These are phyloP conservation scores for Stephania japonica DNA, from an alignment of 164 flowering plant genomes.

Conservation along the genomic window DNA sequence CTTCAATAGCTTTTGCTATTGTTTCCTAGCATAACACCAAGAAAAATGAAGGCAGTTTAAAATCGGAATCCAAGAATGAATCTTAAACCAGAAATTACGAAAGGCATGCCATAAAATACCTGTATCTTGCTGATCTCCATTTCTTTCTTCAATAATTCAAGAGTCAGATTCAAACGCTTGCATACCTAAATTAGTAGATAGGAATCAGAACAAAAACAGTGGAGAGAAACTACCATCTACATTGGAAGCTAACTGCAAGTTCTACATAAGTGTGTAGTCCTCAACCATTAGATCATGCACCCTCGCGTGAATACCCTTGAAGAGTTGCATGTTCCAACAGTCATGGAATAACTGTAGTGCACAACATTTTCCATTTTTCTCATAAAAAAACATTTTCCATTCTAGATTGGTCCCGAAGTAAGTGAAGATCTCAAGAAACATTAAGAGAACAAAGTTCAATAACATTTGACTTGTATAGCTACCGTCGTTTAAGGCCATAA, in stretches of 20 bases:
- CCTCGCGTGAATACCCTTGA: not conserved
- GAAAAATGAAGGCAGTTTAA: not conserved
- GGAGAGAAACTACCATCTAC: not conserved
- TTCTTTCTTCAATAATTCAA: slow-evolving; percentile 92
- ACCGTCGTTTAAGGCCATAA: too few relatives aligned
- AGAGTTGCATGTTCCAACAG: too few relatives aligned
- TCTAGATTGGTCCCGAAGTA: too few relatives aligned
- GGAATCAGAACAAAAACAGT: slow-evolving; percentile 2
- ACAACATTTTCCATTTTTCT: too few relatives aligned
- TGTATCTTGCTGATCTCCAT: slow-evolving; percentile 96
- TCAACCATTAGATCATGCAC: not conserved
- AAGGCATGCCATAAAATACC: slow-evolving; percentile 37
- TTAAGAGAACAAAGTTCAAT: too few relatives aligned
- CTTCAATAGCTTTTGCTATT: slow-evolving; percentile 97
- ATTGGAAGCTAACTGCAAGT: not conserved
- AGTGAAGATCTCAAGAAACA: too few relatives aligned
- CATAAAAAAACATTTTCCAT: too few relatives aligned
- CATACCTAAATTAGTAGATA: slow-evolving; percentile 50
- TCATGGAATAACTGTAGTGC: too few relatives aligned
- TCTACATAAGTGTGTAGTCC: not conserved
- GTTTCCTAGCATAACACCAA: slow-evolving; percentile 52
- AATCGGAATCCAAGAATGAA: slow-evolving; percentile 4
- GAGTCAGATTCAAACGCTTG: slow-evolving; percentile 74
- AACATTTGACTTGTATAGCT: too few relatives aligned
- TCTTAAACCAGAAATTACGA: not conserved